Conservation (phyloP, 2,329 filamentous ascomycete genomes). For the Nothophaeocryptopus gaeumannii region DNA sequence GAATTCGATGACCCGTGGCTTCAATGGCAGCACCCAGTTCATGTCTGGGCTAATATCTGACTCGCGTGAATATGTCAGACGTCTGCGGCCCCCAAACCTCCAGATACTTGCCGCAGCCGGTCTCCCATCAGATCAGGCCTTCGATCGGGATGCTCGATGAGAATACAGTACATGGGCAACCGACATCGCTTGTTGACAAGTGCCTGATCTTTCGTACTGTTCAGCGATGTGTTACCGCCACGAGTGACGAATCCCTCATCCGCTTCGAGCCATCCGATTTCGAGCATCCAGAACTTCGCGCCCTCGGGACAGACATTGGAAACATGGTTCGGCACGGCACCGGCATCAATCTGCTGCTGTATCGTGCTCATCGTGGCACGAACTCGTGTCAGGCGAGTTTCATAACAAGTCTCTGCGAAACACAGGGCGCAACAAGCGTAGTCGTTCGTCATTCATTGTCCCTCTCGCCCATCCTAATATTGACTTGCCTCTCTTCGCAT, state of each 20-base stretch:
- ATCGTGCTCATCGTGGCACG: constrained; percentile 12
- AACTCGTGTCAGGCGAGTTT: too few species aligned
- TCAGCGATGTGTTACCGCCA: constrained; percentile 40
- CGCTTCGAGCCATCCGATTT: constrained; percentile 36
- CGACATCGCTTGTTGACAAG: constrained; percentile 44
- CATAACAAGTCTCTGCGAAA: too few species aligned
- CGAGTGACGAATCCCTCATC: constrained; percentile 49
- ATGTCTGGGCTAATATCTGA: constrained; percentile 35
- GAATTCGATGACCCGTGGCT: constrained; percentile 34
- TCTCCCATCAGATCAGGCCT: constrained; percentile 48
- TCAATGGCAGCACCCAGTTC: constrained; percentile 36
- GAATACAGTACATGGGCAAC: constrained; percentile 41
- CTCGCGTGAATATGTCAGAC: constrained; percentile 35
- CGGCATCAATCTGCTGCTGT: constrained; percentile 32
- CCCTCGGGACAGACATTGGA: constrained; percentile 42
- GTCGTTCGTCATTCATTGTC: neutral
- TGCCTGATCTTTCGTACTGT: constrained; percentile 34
- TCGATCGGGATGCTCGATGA: constrained; percentile 46
- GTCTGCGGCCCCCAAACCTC: constrained; percentile 36
- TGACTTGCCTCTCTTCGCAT: constrained; percentile 7
- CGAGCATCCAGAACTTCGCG: constrained; percentile 48
- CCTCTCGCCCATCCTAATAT: constrained; percentile 7
- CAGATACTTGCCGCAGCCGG: constrained; percentile 42
- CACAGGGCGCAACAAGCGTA: too few species aligned
- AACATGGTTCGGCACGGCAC: constrained; percentile 34